Percentiles rank a stretch among this genome's conserved stretches.
Evolutionary conservation across 371 early-diverging fungal genomes (phyloP).

Genomic region (Phascolomyces articulosus): DNA sequence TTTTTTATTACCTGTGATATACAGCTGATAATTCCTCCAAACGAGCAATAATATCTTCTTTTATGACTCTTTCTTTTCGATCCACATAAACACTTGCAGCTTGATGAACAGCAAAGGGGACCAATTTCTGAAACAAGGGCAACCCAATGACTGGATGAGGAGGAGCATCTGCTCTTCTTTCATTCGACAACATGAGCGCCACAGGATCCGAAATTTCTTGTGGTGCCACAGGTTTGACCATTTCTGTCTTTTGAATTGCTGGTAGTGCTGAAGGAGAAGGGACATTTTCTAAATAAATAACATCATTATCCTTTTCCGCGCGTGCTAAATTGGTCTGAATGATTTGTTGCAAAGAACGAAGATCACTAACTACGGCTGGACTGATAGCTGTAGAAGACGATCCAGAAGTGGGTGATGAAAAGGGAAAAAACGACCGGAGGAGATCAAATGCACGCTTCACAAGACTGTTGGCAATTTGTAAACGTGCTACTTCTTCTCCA

Average conservation of each 20-base stretch:
- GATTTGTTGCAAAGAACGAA: slow-evolving; percentile 56
- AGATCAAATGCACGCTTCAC: slow-evolving; percentile 44
- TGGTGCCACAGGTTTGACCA: slow-evolving; percentile 66
- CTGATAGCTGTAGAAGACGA: slow-evolving; percentile 20
- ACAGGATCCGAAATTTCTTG: slow-evolving; percentile 44
- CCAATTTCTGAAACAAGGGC: slow-evolving; percentile 83
- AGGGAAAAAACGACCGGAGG: slow-evolving; percentile 14
- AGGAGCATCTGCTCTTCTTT: slow-evolving; percentile 13
- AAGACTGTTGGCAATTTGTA: slow-evolving; percentile 60
- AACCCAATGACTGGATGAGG: slow-evolving; percentile 63
- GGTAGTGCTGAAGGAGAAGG: slow-evolving; percentile 65
- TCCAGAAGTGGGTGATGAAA: neutral
- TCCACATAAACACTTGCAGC: slow-evolving; percentile 84
- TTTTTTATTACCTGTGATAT: slow-evolving; percentile 33
- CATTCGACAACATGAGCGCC: slow-evolving; percentile 50
- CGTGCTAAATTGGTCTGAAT: slow-evolving; percentile 64
- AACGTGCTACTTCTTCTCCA: slow-evolving; percentile 84
- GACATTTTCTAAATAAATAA: slow-evolving; percentile 82
- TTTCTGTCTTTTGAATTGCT: slow-evolving; percentile 64
- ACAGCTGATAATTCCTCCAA: slow-evolving; percentile 36
- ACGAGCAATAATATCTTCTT: slow-evolving; percentile 41
- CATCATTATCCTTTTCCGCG: slow-evolving; percentile 90
- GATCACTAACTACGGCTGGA: slow-evolving; percentile 38
- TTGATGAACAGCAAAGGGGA: slow-evolving; percentile 90
- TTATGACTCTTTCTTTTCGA: slow-evolving; percentile 73